phyloP scores from a whole-genome alignment of 129 eudicot genomes.

The Logfia minima region DNA sequence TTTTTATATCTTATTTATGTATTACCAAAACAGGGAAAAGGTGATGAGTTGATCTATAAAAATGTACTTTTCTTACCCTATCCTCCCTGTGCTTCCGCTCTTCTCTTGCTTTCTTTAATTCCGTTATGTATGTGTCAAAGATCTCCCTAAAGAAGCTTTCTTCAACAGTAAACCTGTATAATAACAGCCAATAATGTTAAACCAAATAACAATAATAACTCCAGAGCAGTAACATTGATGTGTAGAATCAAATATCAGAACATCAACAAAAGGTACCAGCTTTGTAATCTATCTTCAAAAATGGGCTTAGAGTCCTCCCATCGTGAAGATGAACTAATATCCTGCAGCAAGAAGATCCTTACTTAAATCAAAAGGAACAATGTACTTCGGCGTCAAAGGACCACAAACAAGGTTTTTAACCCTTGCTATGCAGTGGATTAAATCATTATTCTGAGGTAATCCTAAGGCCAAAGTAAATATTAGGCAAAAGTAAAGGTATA shows the following conservation, averaged over 20 bases:
- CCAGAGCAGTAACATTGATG: neutral
- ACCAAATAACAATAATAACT: neutral
- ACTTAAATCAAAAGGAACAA: neutral
- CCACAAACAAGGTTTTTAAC: neutral
- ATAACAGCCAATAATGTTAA: constrained; percentile 14
- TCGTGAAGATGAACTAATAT: constrained; percentile 64
- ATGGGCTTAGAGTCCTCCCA: constrained; percentile 77
- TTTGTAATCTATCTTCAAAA: constrained; percentile 60
- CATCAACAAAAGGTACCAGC: constrained; percentile 30
- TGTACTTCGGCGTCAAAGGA: neutral
- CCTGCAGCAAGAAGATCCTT: constrained; percentile 47
- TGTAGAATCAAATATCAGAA: neutral
- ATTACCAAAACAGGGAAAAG: neutral
- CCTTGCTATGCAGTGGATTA: neutral
- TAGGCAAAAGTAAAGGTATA: too few relatives aligned
- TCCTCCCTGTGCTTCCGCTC: constrained; percentile 85
- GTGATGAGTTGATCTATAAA: neutral
- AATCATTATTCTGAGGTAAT: neutral
- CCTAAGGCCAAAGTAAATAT: neutral
- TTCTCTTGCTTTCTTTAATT: constrained; percentile 69
- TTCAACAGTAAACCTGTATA: constrained; percentile 64
- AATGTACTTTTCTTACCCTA: constrained; percentile 47
- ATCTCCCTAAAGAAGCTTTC: constrained; percentile 59
- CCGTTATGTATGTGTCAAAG: constrained; percentile 58
- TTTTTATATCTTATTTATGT: neutral